These are phyloP conservation scores for Spongispora temasekensis DNA, from an alignment of 1,284 basidiomycete species.

Conservation along the genomic window DNA sequence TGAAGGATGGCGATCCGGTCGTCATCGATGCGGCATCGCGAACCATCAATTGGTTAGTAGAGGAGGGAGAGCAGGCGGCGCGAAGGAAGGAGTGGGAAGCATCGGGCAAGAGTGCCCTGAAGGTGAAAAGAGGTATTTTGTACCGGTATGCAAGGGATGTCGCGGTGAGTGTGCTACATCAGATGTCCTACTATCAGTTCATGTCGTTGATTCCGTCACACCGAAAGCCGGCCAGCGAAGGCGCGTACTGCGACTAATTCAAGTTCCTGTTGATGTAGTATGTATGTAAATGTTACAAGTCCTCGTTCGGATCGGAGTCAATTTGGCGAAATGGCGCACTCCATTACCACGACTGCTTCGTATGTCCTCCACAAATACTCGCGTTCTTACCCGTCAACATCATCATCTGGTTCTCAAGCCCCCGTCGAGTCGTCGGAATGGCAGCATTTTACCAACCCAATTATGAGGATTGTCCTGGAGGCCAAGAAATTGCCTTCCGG, in stretches of 20 bases:
- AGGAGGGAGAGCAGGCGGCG: constrained; percentile 74
- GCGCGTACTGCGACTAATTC: constrained; percentile 74
- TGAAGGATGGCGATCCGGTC: constrained; percentile 89
- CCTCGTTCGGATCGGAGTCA: background rate
- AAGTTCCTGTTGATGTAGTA: constrained; percentile 2
- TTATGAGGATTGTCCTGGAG: constrained; percentile 64
- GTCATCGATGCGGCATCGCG: constrained; percentile 80
- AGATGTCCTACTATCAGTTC: no score
- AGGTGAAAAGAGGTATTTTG: constrained; percentile 71
- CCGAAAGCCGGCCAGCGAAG: constrained; percentile 68
- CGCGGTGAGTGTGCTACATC: constrained; percentile 53
- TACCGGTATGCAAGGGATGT: constrained; percentile 80
- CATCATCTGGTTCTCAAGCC: constrained; percentile 20
- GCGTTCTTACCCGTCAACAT: constrained; percentile 49
- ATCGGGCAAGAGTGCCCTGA: constrained; percentile 63
- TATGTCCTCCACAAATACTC: constrained; percentile 68
- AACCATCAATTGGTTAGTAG: constrained; percentile 81
- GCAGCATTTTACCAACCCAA: constrained; percentile 76
- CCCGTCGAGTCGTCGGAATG: constrained; percentile 53
- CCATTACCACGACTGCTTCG: constrained; percentile 56
- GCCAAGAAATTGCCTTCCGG: constrained; percentile 49
- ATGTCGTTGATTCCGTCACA: constrained; percentile 14
- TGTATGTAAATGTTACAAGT: background rate
- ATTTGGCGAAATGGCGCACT: constrained; percentile 47
- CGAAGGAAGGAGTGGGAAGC: constrained; percentile 76